These are phyloP conservation scores for Mikania micrantha DNA, from an alignment of 129 eudicot species.

Conservation along the genomic window DNA sequence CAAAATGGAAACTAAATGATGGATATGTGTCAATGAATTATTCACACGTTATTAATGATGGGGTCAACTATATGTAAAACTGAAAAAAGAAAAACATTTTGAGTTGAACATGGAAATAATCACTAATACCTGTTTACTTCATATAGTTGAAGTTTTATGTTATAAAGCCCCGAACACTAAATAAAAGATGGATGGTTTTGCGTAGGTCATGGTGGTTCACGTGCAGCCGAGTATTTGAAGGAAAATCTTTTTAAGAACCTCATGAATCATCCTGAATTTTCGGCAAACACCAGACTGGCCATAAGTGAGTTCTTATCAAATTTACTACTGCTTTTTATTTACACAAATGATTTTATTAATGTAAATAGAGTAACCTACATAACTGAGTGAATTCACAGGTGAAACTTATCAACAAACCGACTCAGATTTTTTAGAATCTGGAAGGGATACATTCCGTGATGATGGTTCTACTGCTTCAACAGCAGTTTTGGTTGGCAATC, in stretches of 20 bases:
- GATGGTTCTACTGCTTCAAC: constrained; percentile 97
- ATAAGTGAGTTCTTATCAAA: constrained; percentile 48
- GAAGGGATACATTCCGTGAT: constrained; percentile 73
- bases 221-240: constrained; percentile 82
- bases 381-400: constrained; percentile 37
- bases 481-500: constrained; percentile 83
- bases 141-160: not conserved
- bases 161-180: not conserved
- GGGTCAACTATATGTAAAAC: not conserved
- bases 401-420: constrained; percentile 78
- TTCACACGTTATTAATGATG: not conserved
- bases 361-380: constrained; percentile 1
- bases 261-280: constrained; percentile 69
- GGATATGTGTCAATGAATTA: not conserved
- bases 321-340: not conserved
- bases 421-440: constrained; percentile 68
- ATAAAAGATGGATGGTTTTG: constrained; percentile 1
- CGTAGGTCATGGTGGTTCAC: constrained; percentile 96
- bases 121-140: not conserved
- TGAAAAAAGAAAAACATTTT: not conserved
- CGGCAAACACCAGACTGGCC: constrained; percentile 57
- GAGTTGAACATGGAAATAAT: not conserved
- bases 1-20: not conserved
- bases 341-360: not conserved
- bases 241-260: constrained; percentile 74